Percentiles rank a stretch among this genome's conserved stretches.
Evolutionary conservation across 306 rosid species (phyloP).

Genomic region (Prosopis cineraria): DNA sequence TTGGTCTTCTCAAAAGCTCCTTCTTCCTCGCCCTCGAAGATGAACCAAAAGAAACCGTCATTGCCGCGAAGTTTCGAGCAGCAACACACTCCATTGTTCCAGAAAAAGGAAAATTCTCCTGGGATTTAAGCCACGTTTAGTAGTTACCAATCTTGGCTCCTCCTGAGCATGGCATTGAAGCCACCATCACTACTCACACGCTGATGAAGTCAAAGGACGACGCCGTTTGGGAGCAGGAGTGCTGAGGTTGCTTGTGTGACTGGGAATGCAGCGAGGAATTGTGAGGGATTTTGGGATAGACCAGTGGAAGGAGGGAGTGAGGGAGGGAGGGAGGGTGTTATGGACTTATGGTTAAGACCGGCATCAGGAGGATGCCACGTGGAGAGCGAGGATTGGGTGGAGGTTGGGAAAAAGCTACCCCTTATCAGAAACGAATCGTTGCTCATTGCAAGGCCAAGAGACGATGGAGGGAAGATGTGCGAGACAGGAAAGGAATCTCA

Average conservation of each 20-base stretch:
- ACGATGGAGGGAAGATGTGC: neutral
- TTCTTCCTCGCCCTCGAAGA: constrained; percentile 39
- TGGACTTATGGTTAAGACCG: neutral
- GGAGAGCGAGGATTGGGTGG: neutral
- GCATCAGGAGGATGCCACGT: constrained; percentile 37
- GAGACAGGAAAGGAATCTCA: neutral
- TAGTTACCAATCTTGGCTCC: neutral
- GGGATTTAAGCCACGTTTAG: neutral
- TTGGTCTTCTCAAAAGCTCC: constrained; percentile 30
- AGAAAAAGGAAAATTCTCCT: neutral
- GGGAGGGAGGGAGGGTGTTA: neutral
- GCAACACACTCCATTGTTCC: constrained; percentile 73
- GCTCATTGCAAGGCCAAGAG: neutral
- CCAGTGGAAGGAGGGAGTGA: neutral
- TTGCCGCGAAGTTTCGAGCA: constrained; percentile 63
- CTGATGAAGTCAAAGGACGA: constrained; percentile 18
- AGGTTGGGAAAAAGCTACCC: constrained; percentile 12
- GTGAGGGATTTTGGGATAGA: constrained; percentile 19
- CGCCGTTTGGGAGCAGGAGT: neutral
- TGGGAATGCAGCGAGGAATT: neutral
- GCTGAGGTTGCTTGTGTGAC: neutral
- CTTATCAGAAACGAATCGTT: constrained; percentile 41
- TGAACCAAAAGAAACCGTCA: constrained; percentile 66
- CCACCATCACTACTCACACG: too few species aligned
- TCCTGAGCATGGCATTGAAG: constrained; percentile 27